Conservation (phyloP, 2,329 filamentous ascomycete genomes). For the Decorospora gaudefroyi region DNA sequence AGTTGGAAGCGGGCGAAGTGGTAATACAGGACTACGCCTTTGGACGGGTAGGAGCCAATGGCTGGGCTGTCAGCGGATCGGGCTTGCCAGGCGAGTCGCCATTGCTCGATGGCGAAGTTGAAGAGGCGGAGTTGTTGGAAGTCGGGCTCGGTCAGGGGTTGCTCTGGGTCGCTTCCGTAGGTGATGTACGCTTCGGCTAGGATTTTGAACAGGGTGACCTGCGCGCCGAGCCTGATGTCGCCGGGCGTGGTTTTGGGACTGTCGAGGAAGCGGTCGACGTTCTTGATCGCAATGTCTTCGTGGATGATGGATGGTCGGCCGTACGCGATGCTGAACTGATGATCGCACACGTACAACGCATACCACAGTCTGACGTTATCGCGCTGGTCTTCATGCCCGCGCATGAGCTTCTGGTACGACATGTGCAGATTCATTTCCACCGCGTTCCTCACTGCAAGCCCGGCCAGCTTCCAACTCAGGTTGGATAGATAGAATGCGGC, state of each 20-base stretch:
- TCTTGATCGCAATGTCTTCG: slow-evolving; percentile 46
- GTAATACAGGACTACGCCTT: slow-evolving; percentile 58
- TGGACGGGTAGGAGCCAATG: slow-evolving; percentile 50
- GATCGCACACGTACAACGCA: slow-evolving; percentile 48
- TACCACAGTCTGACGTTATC: slow-evolving; percentile 50
- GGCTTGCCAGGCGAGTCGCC: slow-evolving; percentile 49
- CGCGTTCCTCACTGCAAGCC: slow-evolving; percentile 47
- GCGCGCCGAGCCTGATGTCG: slow-evolving; percentile 38
- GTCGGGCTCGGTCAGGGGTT: slow-evolving; percentile 46
- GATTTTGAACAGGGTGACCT: slow-evolving; percentile 43
- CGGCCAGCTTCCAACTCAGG: slow-evolving; percentile 49
- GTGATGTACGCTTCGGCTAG: slow-evolving; percentile 42
- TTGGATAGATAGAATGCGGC: slow-evolving; percentile 50
- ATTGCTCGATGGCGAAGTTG: slow-evolving; percentile 52
- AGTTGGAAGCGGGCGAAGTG: slow-evolving; percentile 61
- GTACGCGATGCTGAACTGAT: slow-evolving; percentile 50
- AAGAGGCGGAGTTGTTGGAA: slow-evolving; percentile 48
- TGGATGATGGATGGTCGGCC: slow-evolving; percentile 50
- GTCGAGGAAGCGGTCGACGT: slow-evolving; percentile 43
- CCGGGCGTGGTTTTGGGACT: slow-evolving; percentile 36
- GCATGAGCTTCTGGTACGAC: slow-evolving; percentile 44
- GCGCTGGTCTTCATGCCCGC: slow-evolving; percentile 41
- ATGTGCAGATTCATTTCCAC: slow-evolving; percentile 50
- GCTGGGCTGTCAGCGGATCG: slow-evolving; percentile 34
- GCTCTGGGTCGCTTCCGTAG: slow-evolving; percentile 43